phyloP scores from a whole-genome alignment of 2,329 filamentous ascomycete genomes.

The Cytospora piceae region DNA sequence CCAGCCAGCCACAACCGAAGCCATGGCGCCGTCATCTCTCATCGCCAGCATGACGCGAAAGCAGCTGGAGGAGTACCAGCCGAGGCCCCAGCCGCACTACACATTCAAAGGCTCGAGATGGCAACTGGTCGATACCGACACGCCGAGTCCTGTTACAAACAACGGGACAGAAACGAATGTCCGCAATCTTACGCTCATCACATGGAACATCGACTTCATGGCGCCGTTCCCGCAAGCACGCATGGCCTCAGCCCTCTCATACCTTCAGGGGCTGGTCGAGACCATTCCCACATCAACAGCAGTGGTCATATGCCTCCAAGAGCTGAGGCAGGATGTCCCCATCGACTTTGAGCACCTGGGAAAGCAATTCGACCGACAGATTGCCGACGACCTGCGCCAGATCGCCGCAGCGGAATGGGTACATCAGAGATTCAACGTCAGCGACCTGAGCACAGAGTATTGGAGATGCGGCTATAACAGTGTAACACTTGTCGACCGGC shows the following conservation, averaged over 20 bases:
- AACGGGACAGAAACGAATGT: background rate
- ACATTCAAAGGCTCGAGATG: slow-evolving; percentile 33
- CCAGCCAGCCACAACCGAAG: background rate
- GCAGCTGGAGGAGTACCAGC: slow-evolving; percentile 31
- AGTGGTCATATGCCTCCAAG: slow-evolving; percentile 53
- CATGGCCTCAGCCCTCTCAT: slow-evolving; percentile 36
- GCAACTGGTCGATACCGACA: slow-evolving; percentile 15
- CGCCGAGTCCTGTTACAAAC: background rate
- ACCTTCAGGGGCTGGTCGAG: slow-evolving; percentile 32
- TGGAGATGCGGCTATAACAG: slow-evolving; percentile 53
- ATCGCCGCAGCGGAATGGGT: slow-evolving; percentile 51
- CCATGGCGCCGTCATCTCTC: slow-evolving; percentile 8
- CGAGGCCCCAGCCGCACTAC: slow-evolving; percentile 36
- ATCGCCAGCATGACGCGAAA: slow-evolving; percentile 16
- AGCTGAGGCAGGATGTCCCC: slow-evolving; percentile 38
- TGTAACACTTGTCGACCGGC: slow-evolving; percentile 54
- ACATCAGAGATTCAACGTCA: slow-evolving; percentile 48
- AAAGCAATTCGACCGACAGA: slow-evolving; percentile 34
- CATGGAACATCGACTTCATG: slow-evolving; percentile 43
- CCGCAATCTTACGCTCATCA: slow-evolving; percentile 34
- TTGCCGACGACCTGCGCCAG: slow-evolving; percentile 46
- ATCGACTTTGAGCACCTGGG: slow-evolving; percentile 11
- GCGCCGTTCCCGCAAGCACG: slow-evolving; percentile 35
- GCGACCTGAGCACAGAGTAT: slow-evolving; percentile 45
- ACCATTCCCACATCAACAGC: slow-evolving; percentile 33